Evolutionary conservation across 148 eudicot genomes (phyloP).

Genomic region (Diospyros kaki): DNA sequence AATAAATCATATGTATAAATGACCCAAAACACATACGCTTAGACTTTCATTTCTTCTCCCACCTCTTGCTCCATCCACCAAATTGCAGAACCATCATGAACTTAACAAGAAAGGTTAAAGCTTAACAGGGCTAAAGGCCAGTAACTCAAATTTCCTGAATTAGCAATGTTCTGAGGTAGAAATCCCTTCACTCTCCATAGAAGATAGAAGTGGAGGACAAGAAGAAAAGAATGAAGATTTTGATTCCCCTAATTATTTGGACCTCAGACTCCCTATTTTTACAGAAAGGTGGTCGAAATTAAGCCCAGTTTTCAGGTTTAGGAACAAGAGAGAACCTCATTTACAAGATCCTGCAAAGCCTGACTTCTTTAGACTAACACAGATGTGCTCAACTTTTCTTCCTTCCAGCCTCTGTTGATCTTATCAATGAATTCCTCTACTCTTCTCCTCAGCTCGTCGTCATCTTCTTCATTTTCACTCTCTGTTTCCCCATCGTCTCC

Average conservation of each 20-base stretch:
- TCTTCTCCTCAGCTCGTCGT: conserved; percentile 48
- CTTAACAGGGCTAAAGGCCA: neutral
- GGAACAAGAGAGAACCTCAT: neutral
- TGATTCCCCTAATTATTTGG: neutral
- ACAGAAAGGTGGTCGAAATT: neutral
- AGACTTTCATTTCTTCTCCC: too few species aligned
- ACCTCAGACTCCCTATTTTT: neutral
- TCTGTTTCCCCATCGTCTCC: neutral
- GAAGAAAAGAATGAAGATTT: neutral
- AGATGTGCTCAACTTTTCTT: conserved; percentile 40
- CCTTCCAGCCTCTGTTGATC: conserved; percentile 55
- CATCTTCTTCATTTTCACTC: conserved; percentile 22
- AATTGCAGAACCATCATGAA: too few species aligned
- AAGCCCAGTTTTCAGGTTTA: neutral
- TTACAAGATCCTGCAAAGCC: neutral
- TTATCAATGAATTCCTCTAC: conserved; percentile 71
- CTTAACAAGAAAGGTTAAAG: too few species aligned
- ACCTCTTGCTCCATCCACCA: too few species aligned
- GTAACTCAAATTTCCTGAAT: neutral
- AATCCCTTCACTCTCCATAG: neutral
- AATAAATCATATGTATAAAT: too few species aligned
- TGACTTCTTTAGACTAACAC: neutral
- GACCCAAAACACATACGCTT: too few species aligned
- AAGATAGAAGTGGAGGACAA: neutral
- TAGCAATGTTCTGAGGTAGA: neutral